Evolutionary conservation across 805 yeast genomes (phyloP).

Genomic region (Yamadazyma olivae): DNA sequence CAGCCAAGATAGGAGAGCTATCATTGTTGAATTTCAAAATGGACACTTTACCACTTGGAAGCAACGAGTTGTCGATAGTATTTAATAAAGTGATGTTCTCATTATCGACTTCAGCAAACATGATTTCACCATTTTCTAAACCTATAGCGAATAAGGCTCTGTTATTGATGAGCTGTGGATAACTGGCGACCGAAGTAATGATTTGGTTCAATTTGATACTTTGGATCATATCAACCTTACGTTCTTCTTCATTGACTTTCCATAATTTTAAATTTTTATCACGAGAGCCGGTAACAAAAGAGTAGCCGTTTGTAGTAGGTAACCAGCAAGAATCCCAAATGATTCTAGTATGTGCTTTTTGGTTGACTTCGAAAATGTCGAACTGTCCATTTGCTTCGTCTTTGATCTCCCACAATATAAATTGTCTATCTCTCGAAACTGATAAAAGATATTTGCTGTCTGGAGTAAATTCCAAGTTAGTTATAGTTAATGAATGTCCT

Average conservation of each 20-base stretch:
- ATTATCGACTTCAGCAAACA: conserved; percentile 38
- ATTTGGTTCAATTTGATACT: conserved; percentile 50
- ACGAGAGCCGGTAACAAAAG: conserved; percentile 83
- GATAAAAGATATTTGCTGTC: conserved; percentile 62
- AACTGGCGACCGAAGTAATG: conserved; percentile 66
- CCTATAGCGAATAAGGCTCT: conserved; percentile 56
- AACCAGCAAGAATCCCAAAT: conserved; percentile 96
- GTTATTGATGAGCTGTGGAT: conserved; percentile 16
- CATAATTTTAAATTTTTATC: conserved; percentile 79
- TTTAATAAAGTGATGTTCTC: conserved; percentile 19
- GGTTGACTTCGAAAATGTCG: conserved; percentile 42
- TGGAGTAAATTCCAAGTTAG: conserved; percentile 74
- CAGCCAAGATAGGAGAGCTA: conserved; percentile 55
- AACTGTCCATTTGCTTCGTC: conserved; percentile 26
- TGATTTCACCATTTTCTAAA: conserved; percentile 62
- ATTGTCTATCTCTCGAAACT: conserved; percentile 87
- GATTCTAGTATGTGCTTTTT: conserved; percentile 85
- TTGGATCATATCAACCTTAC: conserved; percentile 29
- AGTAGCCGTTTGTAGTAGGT: conserved; percentile 33
- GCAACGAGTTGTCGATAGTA: conserved; percentile 32
- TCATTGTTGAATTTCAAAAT: conserved; percentile 55
- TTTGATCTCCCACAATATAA: conserved; percentile 65
- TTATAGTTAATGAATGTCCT: conserved; percentile 83
- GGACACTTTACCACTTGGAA: conserved; percentile 63
- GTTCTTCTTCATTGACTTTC: conserved; percentile 40